Evolutionary conservation across 1,284 basidiomycete species (phyloP).

Genomic region (Puccinia horiana): DNA sequence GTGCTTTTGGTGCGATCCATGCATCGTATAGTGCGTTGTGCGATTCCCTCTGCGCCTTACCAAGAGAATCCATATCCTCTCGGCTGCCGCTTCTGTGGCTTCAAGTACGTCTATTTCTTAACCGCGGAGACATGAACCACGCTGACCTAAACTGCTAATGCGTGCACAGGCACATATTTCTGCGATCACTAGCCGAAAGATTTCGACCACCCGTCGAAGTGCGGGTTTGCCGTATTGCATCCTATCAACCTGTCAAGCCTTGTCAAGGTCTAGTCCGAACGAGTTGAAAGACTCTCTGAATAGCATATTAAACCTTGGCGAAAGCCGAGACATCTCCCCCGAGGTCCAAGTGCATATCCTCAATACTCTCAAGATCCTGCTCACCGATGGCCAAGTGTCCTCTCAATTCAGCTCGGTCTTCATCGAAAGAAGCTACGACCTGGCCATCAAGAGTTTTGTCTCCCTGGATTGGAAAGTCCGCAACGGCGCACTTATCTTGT

Average conservation of each 20-base stretch:
- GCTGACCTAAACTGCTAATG: neutral
- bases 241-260: slow-evolving; percentile 42
- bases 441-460: slow-evolving; percentile 41
- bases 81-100: slow-evolving; percentile 32
- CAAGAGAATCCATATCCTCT: slow-evolving; percentile 8
- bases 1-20: slow-evolving; percentile 46
- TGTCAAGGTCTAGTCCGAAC: slow-evolving; percentile 14
- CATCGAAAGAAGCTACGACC: slow-evolving; percentile 38
- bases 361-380: slow-evolving; percentile 46
- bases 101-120: neutral
- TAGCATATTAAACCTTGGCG: slow-evolving; percentile 15
- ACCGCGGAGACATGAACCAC: neutral
- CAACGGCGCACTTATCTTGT: slow-evolving; percentile 46
- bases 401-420: slow-evolving; percentile 29
- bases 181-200: slow-evolving; percentile 40
- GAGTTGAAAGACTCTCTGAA: slow-evolving; percentile 13
- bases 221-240: slow-evolving; percentile 47
- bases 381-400: slow-evolving; percentile 36
- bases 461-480: slow-evolving; percentile 46
- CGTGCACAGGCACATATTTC: slow-evolving; percentile 26
- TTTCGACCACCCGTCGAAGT: slow-evolving; percentile 49
- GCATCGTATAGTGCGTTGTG: slow-evolving; percentile 29
- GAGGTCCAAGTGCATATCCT: slow-evolving; percentile 40
- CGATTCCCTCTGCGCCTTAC: slow-evolving; percentile 17
- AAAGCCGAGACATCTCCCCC: slow-evolving; percentile 3